Evolutionary conservation across 495 filamentous ascomycete genomes (phyloP).

Genomic region (Tuber indicum): DNA sequence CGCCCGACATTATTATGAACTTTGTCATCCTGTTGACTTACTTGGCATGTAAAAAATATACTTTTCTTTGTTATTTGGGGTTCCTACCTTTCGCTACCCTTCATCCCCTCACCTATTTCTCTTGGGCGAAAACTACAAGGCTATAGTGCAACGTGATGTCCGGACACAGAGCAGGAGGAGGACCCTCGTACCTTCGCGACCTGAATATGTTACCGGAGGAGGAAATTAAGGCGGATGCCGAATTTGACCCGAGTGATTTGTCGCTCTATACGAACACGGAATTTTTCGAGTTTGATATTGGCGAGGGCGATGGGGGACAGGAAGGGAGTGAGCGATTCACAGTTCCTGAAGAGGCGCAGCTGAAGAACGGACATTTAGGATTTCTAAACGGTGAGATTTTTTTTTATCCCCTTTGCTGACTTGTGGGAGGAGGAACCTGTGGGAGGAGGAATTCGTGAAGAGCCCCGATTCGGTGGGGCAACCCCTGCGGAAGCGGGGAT

Average conservation of each 20-base stretch:
- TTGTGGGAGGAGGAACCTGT: conserved; percentile 4
- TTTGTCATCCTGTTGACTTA: background rate
- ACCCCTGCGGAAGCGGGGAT: conserved; percentile 2
- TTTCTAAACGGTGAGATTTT: conserved; percentile 32
- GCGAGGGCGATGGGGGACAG: conserved; percentile 23
- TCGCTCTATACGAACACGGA: conserved; percentile 88
- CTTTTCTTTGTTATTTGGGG: background rate
- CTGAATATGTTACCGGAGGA: conserved; percentile 69
- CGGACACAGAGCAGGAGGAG: conserved; percentile 58
- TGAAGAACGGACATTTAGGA: conserved; percentile 30
- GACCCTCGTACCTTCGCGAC: conserved; percentile 78
- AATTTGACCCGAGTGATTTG: conserved; percentile 64
- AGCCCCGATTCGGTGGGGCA: background rate
- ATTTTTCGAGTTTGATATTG: conserved; percentile 82
- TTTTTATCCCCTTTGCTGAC: conserved; percentile 9
- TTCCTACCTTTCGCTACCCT: background rate
- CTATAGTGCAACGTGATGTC: conserved; percentile 49
- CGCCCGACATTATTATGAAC: background rate
- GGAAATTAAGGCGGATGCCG: conserved; percentile 60
- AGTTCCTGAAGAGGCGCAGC: conserved; percentile 23
- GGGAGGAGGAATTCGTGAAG: conserved; percentile 10
- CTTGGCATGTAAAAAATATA: background rate
- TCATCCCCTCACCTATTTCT: background rate
- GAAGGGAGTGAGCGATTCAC: conserved; percentile 16
- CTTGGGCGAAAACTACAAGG: background rate